phyloP scores from a whole-genome alignment of 2,329 filamentous ascomycete species.

The Clonostachys sp. region DNA sequence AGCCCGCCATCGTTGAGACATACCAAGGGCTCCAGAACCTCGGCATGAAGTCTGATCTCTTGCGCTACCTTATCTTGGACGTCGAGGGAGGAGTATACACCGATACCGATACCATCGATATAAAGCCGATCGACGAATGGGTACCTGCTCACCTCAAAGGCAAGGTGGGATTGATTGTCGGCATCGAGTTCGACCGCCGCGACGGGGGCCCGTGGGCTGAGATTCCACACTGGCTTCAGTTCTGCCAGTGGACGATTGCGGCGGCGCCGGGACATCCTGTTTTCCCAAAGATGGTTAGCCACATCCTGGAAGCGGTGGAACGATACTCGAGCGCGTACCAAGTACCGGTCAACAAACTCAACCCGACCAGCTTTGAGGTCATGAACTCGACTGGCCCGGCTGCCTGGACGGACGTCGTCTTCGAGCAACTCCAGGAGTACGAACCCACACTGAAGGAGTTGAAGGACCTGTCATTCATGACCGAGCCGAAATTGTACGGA shows the following conservation, averaged over 20 bases:
- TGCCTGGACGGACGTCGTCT: slow-evolving; percentile 22
- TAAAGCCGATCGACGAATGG: slow-evolving; percentile 39
- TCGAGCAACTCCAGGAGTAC: slow-evolving; percentile 13
- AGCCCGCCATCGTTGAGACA: neutral
- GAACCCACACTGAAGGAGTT: slow-evolving; percentile 8
- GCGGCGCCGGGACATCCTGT: slow-evolving; percentile 20
- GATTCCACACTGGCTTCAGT: slow-evolving; percentile 17
- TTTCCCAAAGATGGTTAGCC: slow-evolving; percentile 15
- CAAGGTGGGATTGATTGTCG: slow-evolving; percentile 14
- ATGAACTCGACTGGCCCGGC: slow-evolving; percentile 22
- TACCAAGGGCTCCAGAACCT: slow-evolving; percentile 5
- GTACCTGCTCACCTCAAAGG: slow-evolving; percentile 10
- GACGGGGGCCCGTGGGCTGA: slow-evolving; percentile 15
- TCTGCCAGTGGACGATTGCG: slow-evolving; percentile 28
- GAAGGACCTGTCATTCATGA: slow-evolving; percentile 5
- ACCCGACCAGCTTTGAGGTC: slow-evolving; percentile 16
- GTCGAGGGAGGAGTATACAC: slow-evolving; percentile 20
- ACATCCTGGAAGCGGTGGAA: slow-evolving; percentile 12
- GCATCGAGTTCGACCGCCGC: slow-evolving; percentile 19
- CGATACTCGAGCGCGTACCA: slow-evolving; percentile 2
- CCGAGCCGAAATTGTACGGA: slow-evolving; percentile 5
- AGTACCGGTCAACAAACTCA: slow-evolving; percentile 4
- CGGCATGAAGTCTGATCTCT: slow-evolving; percentile 19
- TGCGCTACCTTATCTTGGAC: slow-evolving; percentile 16
- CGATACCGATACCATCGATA: slow-evolving; percentile 44